These are phyloP conservation scores for Trifolium subterraneum DNA, from an alignment of 306 rosid species.

Conservation along the genomic window DNA sequence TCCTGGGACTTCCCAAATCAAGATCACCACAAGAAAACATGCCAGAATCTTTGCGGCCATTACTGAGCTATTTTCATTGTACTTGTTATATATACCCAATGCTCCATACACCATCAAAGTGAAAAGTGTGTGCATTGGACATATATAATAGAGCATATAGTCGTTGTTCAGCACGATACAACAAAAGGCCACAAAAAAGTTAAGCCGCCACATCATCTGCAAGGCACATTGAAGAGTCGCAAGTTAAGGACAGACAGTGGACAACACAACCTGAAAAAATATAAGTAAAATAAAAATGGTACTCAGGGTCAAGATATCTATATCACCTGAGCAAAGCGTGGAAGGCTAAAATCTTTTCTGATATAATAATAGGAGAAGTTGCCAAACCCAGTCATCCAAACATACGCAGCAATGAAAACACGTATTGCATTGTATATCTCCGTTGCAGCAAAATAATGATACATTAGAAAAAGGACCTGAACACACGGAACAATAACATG, in stretches of 20 bases:
- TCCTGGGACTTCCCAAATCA: conserved; percentile 97
- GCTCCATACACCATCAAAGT: conserved; percentile 99
- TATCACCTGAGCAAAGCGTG: conserved; percentile 93
- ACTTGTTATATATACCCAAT: conserved; percentile 83
- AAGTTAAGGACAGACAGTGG: conserved; percentile 7
- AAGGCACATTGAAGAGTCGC: conserved; percentile 38
- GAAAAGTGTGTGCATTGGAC: conserved; percentile 98
- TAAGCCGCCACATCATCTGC: conserved; percentile 99
- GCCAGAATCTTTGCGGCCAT: conserved; percentile 79
- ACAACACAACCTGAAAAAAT: neutral
- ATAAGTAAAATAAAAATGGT: conserved; percentile 8
- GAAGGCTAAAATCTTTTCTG: conserved; percentile 90
- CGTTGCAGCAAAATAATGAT: conserved; percentile 94
- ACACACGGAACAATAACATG: conserved; percentile 33
- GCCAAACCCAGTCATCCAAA: conserved; percentile 99
- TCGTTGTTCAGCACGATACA: conserved; percentile 92
- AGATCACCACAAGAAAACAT: conserved; percentile 91
- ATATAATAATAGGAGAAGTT: conserved; percentile 96
- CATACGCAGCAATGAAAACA: conserved; percentile 96
- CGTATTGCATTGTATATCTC: conserved; percentile 99
- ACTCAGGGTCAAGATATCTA: conserved; percentile 17
- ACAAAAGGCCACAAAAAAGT: conserved; percentile 88
- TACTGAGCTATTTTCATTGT: conserved; percentile 83
- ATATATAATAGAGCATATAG: conserved; percentile 94
- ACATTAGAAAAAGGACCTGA: conserved; percentile 96